Evolutionary conservation across 768 basidiomycete genomes (phyloP).

Genomic region (Mycena belliarum): DNA sequence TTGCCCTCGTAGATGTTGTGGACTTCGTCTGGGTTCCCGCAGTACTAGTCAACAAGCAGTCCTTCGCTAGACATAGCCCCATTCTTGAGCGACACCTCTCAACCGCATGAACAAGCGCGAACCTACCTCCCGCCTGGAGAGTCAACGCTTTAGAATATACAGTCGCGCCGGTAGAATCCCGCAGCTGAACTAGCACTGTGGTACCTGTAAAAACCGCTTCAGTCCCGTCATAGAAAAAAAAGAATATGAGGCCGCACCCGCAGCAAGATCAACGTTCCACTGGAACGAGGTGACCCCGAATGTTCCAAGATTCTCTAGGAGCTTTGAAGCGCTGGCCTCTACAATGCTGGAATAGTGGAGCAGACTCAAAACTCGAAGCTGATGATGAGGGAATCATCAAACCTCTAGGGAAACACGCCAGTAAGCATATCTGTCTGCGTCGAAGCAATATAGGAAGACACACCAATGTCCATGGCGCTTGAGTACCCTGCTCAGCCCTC

Average conservation of each 20-base stretch:
- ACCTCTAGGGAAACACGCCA: not conserved
- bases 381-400: not conserved
- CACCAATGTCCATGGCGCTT: constrained; percentile 19
- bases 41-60: not conserved
- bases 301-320: constrained; percentile 10
- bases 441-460: not conserved
- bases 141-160: constrained; percentile 2
- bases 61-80: not conserved
- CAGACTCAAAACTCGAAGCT: not conserved
- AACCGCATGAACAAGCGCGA: not conserved
- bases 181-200: not conserved
- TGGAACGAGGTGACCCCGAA: constrained; percentile 7
- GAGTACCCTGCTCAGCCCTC: not conserved
- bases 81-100: too few species aligned
- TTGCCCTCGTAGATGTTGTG: too few species aligned
- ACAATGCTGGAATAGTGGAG: not conserved
- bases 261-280: constrained; percentile 15
- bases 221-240: not conserved
- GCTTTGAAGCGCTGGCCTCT: not conserved
- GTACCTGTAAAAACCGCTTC: not conserved
- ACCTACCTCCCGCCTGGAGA: constrained; percentile 2
- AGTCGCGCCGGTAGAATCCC: constrained; percentile 3
- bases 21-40: not conserved
- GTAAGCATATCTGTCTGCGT: not conserved
- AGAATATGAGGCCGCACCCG: not conserved